phyloP scores from a whole-genome alignment of 371 early-diverging fungal genomes.

The Rhizopus microsporus region DNA sequence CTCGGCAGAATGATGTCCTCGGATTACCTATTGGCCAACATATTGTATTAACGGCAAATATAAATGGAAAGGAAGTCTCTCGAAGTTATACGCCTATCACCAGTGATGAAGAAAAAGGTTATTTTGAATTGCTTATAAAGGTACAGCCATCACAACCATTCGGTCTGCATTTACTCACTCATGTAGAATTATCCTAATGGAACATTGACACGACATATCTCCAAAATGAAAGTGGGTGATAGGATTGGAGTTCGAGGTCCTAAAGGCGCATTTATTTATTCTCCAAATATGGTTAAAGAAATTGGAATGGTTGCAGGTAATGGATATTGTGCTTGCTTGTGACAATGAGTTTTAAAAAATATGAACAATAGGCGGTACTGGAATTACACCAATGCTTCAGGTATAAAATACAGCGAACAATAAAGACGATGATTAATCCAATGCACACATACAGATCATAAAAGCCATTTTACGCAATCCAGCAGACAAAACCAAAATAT shows the following conservation, averaged over 20 bases:
- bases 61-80: conserved; percentile 74
- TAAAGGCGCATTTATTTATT: conserved; percentile 86
- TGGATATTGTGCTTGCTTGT: background rate
- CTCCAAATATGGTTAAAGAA: conserved; percentile 71
- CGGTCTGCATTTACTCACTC: background rate
- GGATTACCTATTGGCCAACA: conserved; percentile 91
- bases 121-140: conserved; percentile 89
- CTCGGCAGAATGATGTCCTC: conserved; percentile 54
- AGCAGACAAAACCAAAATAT: conserved; percentile 23
- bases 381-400: conserved; percentile 93
- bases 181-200: conserved; percentile 78
- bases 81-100: conserved; percentile 93
- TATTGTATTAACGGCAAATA: conserved; percentile 72
- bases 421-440: background rate
- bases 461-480: conserved; percentile 74
- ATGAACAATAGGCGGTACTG: conserved; percentile 61
- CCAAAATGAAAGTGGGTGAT: conserved; percentile 70
- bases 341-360: background rate
- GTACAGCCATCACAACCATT: conserved; percentile 32
- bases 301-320: conserved; percentile 90
- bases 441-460: conserved; percentile 50
- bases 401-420: conserved; percentile 29
- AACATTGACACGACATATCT: conserved; percentile 70
- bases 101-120: conserved; percentile 72
- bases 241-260: conserved; percentile 78